Percentiles rank a stretch among this genome's conserved stretches.
phyloP scores from a whole-genome alignment of 2,329 filamentous ascomycete genomes.

The Alternaria atra region DNA sequence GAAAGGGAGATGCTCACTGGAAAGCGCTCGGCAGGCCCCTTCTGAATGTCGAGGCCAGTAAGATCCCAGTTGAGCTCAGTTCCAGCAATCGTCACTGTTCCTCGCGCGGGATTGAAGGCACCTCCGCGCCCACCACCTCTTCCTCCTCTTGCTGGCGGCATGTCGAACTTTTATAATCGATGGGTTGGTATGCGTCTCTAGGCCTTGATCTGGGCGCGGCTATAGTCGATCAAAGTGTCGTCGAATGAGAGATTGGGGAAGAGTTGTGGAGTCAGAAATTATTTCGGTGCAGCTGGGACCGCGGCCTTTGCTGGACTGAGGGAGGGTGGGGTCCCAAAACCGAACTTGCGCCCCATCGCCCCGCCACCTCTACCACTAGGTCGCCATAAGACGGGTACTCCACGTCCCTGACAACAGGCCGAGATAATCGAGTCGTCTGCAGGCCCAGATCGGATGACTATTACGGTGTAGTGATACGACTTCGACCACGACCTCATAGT shows the following conservation, averaged over 20 bases:
- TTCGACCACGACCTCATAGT: neutral
- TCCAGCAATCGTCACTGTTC: constrained; percentile 53
- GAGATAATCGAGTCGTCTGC: too few species aligned
- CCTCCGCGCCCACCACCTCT: constrained; percentile 44
- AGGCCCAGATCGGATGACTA: too few species aligned
- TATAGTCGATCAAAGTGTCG: neutral
- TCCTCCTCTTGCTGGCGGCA: constrained; percentile 45
- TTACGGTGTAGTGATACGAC: neutral
- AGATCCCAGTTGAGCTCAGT: constrained; percentile 55
- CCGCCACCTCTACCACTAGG: constrained; percentile 4
- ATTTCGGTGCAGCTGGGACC: constrained; percentile 25
- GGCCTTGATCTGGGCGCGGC: neutral
- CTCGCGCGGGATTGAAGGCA: constrained; percentile 39
- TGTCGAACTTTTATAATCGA: constrained; percentile 5
- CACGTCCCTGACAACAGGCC: neutral
- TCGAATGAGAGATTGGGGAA: constrained; percentile 4
- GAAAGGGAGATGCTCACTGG: constrained; percentile 42
- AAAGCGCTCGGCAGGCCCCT: constrained; percentile 53
- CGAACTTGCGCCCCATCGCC: constrained; percentile 20
- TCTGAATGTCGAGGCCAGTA: constrained; percentile 51
- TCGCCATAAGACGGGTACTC: neutral
- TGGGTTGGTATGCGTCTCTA: too few species aligned
- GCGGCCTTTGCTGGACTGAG: constrained; percentile 13
- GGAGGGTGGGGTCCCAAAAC: constrained; percentile 35
- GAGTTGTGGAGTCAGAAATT: constrained; percentile 31